Evolutionary conservation across 2,329 filamentous ascomycete genomes (phyloP).

Genomic region (Basipetospora chlamydospora): DNA sequence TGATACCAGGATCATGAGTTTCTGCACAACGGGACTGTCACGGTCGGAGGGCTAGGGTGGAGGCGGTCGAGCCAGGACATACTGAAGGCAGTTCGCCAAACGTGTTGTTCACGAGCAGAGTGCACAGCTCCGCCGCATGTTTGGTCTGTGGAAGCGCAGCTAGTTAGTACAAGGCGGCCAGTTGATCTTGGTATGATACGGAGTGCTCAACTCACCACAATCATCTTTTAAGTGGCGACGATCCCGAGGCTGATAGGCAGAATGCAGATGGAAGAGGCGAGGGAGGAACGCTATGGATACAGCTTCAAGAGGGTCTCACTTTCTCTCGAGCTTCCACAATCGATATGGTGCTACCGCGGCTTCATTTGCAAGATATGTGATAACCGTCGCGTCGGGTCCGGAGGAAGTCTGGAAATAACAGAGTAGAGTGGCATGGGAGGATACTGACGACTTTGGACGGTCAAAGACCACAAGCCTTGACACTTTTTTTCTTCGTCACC

Average conservation of each 20-base stretch:
- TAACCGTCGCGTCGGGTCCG: too few relatives aligned
- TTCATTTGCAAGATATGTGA: conserved; percentile 41
- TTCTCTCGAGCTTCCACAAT: conserved; percentile 56
- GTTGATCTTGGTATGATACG: too few relatives aligned
- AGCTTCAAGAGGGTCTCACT: conserved; percentile 64
- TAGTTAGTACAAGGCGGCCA: neutral
- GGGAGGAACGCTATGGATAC: conserved; percentile 17
- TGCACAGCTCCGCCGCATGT: conserved; percentile 74
- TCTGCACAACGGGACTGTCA: too few relatives aligned
- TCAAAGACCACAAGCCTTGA: too few relatives aligned
- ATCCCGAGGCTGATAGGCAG: neutral
- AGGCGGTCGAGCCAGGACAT: conserved; percentile 24
- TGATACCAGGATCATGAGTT: too few relatives aligned
- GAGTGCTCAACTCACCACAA: conserved; percentile 18
- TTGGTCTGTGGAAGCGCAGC: conserved; percentile 35
- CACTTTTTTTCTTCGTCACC: too few relatives aligned
- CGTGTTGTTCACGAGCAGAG: conserved; percentile 73
- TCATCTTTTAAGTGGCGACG: conserved; percentile 13
- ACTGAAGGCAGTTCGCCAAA: conserved; percentile 89
- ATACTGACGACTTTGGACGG: too few relatives aligned
- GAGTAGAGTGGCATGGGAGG: neutral
- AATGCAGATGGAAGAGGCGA: too few relatives aligned
- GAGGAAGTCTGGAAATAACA: conserved; percentile 7
- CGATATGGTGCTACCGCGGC: conserved; percentile 47
- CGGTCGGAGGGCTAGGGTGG: neutral